Conservation (phyloP, 345 rosid genomes). For the Aegle marmelos region DNA sequence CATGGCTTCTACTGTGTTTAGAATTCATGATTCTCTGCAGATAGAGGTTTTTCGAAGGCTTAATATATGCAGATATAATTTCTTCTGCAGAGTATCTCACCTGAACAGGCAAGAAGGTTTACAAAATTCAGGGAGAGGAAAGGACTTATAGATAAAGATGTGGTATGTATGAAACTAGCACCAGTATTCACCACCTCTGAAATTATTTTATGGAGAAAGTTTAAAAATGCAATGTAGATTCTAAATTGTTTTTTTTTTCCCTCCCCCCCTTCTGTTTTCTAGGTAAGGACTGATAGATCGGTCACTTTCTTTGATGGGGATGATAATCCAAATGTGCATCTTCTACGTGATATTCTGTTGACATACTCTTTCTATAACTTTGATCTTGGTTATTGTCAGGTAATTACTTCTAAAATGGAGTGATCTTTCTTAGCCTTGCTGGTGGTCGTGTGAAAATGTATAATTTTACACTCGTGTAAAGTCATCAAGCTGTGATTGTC, state of each 20-base stretch:
- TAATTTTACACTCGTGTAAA: background rate
- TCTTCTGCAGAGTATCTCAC: conserved; percentile 74
- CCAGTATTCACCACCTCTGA: background rate
- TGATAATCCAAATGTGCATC: conserved; percentile 77
- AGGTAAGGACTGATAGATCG: conserved; percentile 98
- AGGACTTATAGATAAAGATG: conserved; percentile 89
- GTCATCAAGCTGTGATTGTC: background rate
- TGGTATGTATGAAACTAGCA: conserved; percentile 51
- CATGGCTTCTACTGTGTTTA: background rate
- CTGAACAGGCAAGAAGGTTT: conserved; percentile 91
- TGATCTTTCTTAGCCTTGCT: conserved; percentile 1
- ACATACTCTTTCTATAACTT: conserved; percentile 95
- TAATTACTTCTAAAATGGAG: conserved; percentile 23
- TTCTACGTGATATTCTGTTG: conserved; percentile 79
- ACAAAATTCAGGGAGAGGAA: conserved; percentile 94
- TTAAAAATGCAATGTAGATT: background rate
- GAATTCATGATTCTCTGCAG: background rate
- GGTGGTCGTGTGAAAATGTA: background rate
- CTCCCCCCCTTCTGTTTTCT: conserved; percentile 26
- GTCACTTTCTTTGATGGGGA: conserved; percentile 81
- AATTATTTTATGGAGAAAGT: background rate
- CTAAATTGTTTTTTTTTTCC: background rate
- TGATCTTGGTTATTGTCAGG: conserved; percentile 99
- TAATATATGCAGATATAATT: conserved; percentile 5
- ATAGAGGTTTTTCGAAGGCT: conserved; percentile 13